These are phyloP conservation scores for Piloderma croceum DNA, from an alignment of 768 basidiomycete genomes.

Conservation along the genomic window DNA sequence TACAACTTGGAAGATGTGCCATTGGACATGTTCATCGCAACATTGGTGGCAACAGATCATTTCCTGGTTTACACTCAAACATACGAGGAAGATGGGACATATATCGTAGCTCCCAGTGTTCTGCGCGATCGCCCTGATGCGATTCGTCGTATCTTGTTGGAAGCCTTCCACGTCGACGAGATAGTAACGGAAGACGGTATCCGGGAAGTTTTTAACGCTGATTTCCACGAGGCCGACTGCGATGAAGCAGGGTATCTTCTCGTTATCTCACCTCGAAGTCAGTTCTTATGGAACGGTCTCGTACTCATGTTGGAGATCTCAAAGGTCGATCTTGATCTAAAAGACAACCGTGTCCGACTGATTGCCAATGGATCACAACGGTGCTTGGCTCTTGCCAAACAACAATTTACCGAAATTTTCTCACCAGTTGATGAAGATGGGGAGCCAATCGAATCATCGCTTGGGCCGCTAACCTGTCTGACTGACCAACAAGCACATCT, in stretches of 20 bases:
- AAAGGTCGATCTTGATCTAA: constrained; percentile 73
- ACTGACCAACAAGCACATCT: constrained; percentile 87
- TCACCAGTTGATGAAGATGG: constrained; percentile 59
- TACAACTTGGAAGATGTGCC: constrained; percentile 73
- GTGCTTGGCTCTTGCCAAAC: constrained; percentile 70
- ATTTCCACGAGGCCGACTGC: constrained; percentile 42
- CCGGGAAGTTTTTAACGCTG: constrained; percentile 34
- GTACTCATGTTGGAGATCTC: constrained; percentile 75
- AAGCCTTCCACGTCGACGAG: constrained; percentile 79
- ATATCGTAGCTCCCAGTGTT: constrained; percentile 77
- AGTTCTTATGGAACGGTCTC: constrained; percentile 89
- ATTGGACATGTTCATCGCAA: constrained; percentile 73
- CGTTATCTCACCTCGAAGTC: constrained; percentile 75
- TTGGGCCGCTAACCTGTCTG: constrained; percentile 43
- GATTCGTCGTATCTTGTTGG: constrained; percentile 74
- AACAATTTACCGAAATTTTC: constrained; percentile 65
- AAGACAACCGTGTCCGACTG: constrained; percentile 85
- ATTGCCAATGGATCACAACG: constrained; percentile 85
- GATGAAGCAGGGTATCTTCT: constrained; percentile 75
- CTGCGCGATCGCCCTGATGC: constrained; percentile 72
- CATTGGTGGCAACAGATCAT: constrained; percentile 80
- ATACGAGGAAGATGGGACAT: constrained; percentile 87
- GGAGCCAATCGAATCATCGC: constrained; percentile 38
- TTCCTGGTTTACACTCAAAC: constrained; percentile 87
- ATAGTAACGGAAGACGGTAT: constrained; percentile 49